Percentiles rank a stretch among this genome's conserved stretches.
Evolutionary conservation across 2,329 filamentous ascomycete species (phyloP).

Genomic region (Elsinoe ampelina): DNA sequence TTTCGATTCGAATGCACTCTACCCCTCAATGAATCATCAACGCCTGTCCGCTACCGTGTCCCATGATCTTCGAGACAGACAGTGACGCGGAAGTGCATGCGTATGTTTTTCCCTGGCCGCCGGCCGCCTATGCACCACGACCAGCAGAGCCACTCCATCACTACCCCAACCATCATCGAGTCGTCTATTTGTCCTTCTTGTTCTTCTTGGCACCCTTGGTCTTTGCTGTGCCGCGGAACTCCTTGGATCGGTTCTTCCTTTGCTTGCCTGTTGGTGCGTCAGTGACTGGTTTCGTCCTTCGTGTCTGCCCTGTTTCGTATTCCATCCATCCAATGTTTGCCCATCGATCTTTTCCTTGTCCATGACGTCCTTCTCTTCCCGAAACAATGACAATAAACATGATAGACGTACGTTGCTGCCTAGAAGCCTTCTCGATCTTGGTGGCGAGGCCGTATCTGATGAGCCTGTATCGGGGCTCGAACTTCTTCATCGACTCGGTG

Average conservation of each 20-base stretch:
- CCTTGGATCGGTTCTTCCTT: constrained; percentile 99
- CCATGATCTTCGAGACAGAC: constrained; percentile 6
- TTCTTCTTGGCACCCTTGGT: constrained; percentile 89
- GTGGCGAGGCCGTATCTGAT: constrained; percentile 82
- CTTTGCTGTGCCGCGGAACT: constrained; percentile 95
- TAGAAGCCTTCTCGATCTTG: constrained; percentile 95
- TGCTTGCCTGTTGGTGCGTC: constrained; percentile 72
- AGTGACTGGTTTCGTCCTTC: constrained; percentile 14
- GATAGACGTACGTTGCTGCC: constrained; percentile 88
- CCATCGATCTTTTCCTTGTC: background rate
- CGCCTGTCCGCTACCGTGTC: constrained; percentile 12
- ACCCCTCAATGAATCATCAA: constrained; percentile 15
- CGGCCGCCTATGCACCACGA: background rate
- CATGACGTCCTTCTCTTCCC: background rate
- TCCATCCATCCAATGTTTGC: background rate
- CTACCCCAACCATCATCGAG: constrained; percentile 1
- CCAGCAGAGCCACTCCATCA: constrained; percentile 5
- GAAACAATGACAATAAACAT: constrained; percentile 1
- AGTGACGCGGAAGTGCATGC: constrained; percentile 8
- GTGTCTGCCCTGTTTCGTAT: background rate
- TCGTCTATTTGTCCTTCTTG: constrained; percentile 54
- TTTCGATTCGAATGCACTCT: constrained; percentile 16
- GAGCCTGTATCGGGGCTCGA: constrained; percentile 96
- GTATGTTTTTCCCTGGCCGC: constrained; percentile 5
- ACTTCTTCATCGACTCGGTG: constrained; percentile 98